phyloP scores from a whole-genome alignment of 2,329 filamentous ascomycete species.

The Aureobasidium sp. region DNA sequence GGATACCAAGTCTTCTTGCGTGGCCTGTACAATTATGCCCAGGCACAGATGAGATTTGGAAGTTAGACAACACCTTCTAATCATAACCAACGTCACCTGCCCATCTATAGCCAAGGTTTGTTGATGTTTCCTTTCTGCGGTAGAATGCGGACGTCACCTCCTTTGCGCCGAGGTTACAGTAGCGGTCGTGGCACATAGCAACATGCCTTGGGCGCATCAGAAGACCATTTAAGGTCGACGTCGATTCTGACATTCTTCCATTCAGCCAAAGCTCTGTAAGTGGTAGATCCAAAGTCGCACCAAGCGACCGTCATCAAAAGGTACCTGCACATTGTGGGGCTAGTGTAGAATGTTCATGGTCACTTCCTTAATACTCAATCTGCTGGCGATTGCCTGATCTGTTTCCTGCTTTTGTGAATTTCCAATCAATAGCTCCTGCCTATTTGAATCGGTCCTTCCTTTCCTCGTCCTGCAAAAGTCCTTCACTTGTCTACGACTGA shows the following conservation, averaged over 20 bases:
- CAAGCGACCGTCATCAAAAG: conserved; percentile 1
- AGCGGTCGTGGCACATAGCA: neutral
- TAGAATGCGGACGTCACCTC: conserved; percentile 11
- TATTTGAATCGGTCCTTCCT: neutral
- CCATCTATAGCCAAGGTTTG: neutral
- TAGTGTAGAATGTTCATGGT: neutral
- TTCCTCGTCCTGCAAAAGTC: neutral
- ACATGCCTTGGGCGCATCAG: neutral
- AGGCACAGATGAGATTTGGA: conserved; percentile 82
- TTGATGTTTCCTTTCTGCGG: neutral
- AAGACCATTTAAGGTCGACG: neutral
- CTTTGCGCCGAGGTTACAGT: neutral
- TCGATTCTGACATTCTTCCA: neutral
- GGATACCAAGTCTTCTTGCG: conserved; percentile 91
- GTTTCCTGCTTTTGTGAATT: conserved; percentile 3
- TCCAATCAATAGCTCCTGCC: neutral
- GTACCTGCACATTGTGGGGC: neutral
- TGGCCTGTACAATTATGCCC: conserved; percentile 75
- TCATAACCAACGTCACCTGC: neutral
- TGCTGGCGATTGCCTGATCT: conserved; percentile 3
- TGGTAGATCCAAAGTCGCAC: neutral
- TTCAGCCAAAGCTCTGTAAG: neutral
- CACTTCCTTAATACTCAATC: neutral
- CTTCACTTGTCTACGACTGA: neutral
- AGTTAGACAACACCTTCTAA: conserved; percentile 34